Evolutionary conservation across 371 early-diverging fungal genomes (phyloP).

Genomic region (Zopfochytrium polystomum): DNA sequence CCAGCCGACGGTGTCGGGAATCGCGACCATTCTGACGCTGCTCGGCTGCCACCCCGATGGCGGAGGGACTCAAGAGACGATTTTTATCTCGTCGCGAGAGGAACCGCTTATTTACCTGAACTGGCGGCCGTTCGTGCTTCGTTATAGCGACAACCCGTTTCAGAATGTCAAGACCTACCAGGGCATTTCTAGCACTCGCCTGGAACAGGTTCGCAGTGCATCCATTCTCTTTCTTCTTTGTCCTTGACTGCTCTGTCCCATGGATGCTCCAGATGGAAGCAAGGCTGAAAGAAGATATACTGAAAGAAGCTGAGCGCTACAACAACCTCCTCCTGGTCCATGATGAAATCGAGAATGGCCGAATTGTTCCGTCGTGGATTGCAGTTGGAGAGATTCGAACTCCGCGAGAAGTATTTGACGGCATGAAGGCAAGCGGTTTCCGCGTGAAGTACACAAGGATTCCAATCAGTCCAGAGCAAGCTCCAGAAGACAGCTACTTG

Average conservation of each 20-base stretch:
- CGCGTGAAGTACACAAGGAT: constrained; percentile 59
- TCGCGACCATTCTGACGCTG: constrained; percentile 60
- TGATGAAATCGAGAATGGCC: constrained; percentile 63
- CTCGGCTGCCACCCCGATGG: constrained; percentile 43
- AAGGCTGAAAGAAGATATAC: constrained; percentile 64
- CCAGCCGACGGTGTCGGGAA: constrained; percentile 66
- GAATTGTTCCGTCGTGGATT: constrained; percentile 63
- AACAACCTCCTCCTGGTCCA: constrained; percentile 65
- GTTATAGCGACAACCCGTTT: constrained; percentile 59
- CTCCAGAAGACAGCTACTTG: constrained; percentile 66
- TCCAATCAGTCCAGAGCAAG: constrained; percentile 65
- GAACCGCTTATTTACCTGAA: constrained; percentile 66
- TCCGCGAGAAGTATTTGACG: constrained; percentile 60
- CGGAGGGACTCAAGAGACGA: constrained; percentile 2
- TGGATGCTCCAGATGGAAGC: constrained; percentile 53
- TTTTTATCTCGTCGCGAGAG: constrained; percentile 70
- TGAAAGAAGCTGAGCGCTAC: constrained; percentile 54
- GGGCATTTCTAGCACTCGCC: constrained; percentile 62
- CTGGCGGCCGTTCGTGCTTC: constrained; percentile 66
- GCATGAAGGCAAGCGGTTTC: constrained; percentile 47
- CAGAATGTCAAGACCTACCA: constrained; percentile 64
- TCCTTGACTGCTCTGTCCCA: background rate
- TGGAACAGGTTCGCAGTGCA: constrained; percentile 43
- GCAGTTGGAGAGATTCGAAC: constrained; percentile 63
- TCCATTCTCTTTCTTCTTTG: background rate